Evolutionary conservation across 345 rosid species (phyloP).

Genomic region (Citrus maxima): DNA sequence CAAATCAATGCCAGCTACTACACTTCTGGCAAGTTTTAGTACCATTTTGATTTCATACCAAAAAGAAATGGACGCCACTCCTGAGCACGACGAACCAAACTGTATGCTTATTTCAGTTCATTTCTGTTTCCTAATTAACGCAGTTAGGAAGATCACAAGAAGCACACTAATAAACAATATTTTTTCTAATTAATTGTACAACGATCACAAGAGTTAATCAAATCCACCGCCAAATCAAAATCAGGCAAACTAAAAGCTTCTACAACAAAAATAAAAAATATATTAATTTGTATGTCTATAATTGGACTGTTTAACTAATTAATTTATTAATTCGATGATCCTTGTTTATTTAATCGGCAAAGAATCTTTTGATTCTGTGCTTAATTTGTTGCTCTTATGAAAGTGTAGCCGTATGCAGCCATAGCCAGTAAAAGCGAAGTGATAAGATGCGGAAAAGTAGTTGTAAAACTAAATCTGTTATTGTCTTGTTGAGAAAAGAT

Average conservation of each 20-base stretch:
- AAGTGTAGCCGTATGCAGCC: neutral
- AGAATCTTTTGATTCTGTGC: neutral
- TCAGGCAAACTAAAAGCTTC: no score
- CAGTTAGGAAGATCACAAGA: neutral
- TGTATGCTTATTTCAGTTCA: neutral
- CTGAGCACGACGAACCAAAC: conserved; percentile 10
- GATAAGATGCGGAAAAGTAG: neutral
- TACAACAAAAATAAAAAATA: no score
- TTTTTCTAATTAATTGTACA: no score
- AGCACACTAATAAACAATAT: no score
- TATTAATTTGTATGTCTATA: neutral
- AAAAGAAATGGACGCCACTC: neutral
- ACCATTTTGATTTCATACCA: neutral
- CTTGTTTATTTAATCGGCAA: neutral
- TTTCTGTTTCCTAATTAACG: neutral
- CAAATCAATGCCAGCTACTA: conserved; percentile 26
- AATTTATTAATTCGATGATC: neutral
- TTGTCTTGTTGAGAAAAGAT: neutral
- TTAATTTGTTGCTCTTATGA: neutral
- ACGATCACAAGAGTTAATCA: no score
- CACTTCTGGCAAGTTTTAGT: conserved; percentile 19
- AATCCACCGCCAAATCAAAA: no score
- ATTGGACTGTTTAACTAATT: no score
- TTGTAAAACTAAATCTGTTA: neutral
- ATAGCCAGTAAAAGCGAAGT: neutral